Percentiles rank a stretch among this genome's conserved stretches.
Evolutionary conservation across 2,329 filamentous ascomycete genomes (phyloP).

Genomic region (Shiraia bambusicola): DNA sequence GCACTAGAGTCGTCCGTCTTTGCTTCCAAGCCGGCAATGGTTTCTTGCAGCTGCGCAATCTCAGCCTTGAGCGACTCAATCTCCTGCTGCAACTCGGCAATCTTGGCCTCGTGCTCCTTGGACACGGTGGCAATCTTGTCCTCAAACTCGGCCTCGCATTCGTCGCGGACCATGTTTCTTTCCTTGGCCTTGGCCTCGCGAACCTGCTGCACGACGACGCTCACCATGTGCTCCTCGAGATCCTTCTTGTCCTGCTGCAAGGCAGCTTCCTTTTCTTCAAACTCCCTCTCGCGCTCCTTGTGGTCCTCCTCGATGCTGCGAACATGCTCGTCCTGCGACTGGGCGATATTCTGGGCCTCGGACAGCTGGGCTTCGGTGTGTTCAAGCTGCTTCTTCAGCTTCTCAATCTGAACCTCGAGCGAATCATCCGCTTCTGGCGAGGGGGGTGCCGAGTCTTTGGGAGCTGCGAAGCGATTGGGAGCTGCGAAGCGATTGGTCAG

Average conservation of each 20-base stretch:
- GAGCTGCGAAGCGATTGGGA: slow-evolving; percentile 17
- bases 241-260: slow-evolving; percentile 43
- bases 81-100: slow-evolving; percentile 29
- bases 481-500: slow-evolving; percentile 26
- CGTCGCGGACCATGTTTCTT: slow-evolving; percentile 37
- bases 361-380: slow-evolving; percentile 34
- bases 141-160: slow-evolving; percentile 38
- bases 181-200: slow-evolving; percentile 44
- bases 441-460: slow-evolving; percentile 20
- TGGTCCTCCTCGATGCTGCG: slow-evolving; percentile 36
- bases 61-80: slow-evolving; percentile 32
- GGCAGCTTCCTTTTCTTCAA: slow-evolving; percentile 32
- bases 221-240: slow-evolving; percentile 46
- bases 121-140: slow-evolving; percentile 25
- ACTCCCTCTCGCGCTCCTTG: slow-evolving; percentile 34
- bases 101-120: slow-evolving; percentile 22
- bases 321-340: slow-evolving; percentile 33
- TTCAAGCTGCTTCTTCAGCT: slow-evolving; percentile 36
- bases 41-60: slow-evolving; percentile 32
- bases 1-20: slow-evolving; percentile 18
- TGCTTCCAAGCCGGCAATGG: slow-evolving; percentile 24
- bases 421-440: slow-evolving; percentile 33
- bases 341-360: slow-evolving; percentile 36
- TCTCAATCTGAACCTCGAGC: slow-evolving; percentile 33
- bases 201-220: slow-evolving; percentile 45